Evolutionary conservation across 495 filamentous ascomycete genomes (phyloP).

Genomic region (Hypomontagnella monticulosa): DNA sequence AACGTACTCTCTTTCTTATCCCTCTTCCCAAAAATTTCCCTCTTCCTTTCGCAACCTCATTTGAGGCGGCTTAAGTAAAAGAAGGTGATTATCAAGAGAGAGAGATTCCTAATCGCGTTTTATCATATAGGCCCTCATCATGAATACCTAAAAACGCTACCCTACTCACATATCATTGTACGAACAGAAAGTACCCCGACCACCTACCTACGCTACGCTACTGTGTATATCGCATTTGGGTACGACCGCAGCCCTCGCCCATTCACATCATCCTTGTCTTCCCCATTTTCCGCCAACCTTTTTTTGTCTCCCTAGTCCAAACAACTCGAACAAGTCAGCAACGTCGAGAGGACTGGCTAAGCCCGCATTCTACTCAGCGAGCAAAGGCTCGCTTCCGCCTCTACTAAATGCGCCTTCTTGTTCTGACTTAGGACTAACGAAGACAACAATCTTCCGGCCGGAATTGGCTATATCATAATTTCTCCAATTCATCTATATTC

Average conservation of each 20-base stretch:
- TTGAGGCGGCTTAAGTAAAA: not conserved
- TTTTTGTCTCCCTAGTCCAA: conserved; percentile 36
- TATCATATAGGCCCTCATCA: conserved; percentile 21
- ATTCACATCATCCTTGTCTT: conserved; percentile 41
- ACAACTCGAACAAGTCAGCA: conserved; percentile 33
- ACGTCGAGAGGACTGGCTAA: conserved; percentile 22
- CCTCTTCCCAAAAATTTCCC: conserved; percentile 3
- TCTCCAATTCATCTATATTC: conserved; percentile 34
- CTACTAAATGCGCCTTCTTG: conserved; percentile 32
- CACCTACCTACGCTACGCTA: conserved; percentile 13
- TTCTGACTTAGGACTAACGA: conserved; percentile 28
- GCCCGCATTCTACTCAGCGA: conserved; percentile 27
- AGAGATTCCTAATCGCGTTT: conserved; percentile 4
- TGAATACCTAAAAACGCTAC: conserved; percentile 42
- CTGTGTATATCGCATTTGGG: conserved; percentile 44
- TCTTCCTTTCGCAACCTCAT: conserved; percentile 6
- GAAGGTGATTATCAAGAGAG: not conserved
- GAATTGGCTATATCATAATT: conserved; percentile 35
- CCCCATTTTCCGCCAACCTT: conserved; percentile 35
- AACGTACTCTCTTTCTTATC: conserved; percentile 12
- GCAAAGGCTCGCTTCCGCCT: conserved; percentile 31
- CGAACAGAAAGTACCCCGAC: not conserved
- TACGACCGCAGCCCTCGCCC: conserved; percentile 35
- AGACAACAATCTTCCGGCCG: conserved; percentile 30
- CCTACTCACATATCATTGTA: conserved; percentile 4